Base-by-base conservation (phyloP, 2,329 filamentous ascomycete genomes). In the Tolypocladium inflatum region DNA sequence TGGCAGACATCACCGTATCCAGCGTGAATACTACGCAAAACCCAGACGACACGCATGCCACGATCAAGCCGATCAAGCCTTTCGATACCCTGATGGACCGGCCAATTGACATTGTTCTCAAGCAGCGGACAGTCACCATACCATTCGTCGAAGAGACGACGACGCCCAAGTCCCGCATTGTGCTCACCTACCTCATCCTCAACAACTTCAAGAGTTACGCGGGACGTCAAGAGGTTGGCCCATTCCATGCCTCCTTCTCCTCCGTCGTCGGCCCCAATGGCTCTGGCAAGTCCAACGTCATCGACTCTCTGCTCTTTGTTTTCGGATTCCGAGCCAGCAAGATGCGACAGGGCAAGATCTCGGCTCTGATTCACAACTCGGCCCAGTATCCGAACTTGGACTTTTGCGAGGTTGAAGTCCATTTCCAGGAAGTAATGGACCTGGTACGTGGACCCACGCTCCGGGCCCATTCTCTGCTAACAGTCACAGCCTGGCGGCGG, bases 191-290 rank as follows among this genome's bases (percentile, higher is more conserved):
- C 70, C 79, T 99, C 54, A 86, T 96, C 60, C 80, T 99, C 65
- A 95, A 85, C 63, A 99, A 99, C 74, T 99, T 99, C 84, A 99
- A 99, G 78, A 97, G 93, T 76, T 99, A 99, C 71, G 94, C 94
- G 19, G 94, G 94, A 4, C 81, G 89, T 61, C 94, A 99, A 72
- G 88, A 96, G 74, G 94, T 99, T 59, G 94, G 94, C 0, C 94
- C 94, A 0, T 99, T 99, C 71, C 94, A 99, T 71, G 83, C 90
- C 2, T 99, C 94, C 0, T 99, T 99, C 75, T 97, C 94, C 1
- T 97, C 94, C 0, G 94, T 99, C 2, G 94, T 99, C 11, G 95
- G 94, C 0, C 94, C 95, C 55, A 99, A 99, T 71, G 94, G 94
- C 61, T 99, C 94, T 11, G 94, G 94, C 59, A 99, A 99, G 72